Base-by-base conservation (phyloP, 2,329 filamentous ascomycete species). In the Penicillium sp. region DNA sequence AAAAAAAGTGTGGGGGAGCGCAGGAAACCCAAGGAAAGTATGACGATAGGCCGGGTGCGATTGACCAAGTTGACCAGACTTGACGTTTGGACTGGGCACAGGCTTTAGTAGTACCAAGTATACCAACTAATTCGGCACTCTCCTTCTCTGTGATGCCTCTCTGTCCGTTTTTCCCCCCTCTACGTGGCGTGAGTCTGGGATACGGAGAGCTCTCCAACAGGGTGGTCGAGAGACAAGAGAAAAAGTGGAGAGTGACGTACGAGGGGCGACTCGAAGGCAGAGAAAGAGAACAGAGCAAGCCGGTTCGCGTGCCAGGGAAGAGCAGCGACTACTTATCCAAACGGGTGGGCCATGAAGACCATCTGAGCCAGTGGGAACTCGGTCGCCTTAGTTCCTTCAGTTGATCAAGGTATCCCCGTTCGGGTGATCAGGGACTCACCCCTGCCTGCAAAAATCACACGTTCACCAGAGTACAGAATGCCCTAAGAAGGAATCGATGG, bases 181-280 rank as follows among this genome's bases (percentile, higher is more conserved):
- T 55, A 46, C 36, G 56, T 50, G 50, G 58, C 40, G 43, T 14
- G 6, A 31, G 6, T 31, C 31, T 31, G 31, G 27, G 49, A 31
- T 46, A 46, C 43, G 39, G 56, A 35, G 47, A 59, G 49, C 54
- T 59, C 55, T 56, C 41, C 24, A 44, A 22, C 7, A 14, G 22
- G 11, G n/a, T 50, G 49, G 56, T 18, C 22, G 16, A 2, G 31
- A 22, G 9, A n/a, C 16, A 7, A 36, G 47, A 27, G 53, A 49
- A 59, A 60, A 54, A 55, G 62, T 64, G 60, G 58, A 56, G 54
- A 58, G 58, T 57, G 67, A 68, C 67, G 67, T 67, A 69, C 68
- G 63, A 64, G 61, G 62, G 66, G 61, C 59, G 47, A 56, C 37
- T 49, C 27, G 40, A 24, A 64, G 56, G 64, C 61, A 49, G 60